Evolutionary conservation across 2,329 filamentous ascomycete genomes (phyloP).

Genomic region (Verticillium longisporum): DNA sequence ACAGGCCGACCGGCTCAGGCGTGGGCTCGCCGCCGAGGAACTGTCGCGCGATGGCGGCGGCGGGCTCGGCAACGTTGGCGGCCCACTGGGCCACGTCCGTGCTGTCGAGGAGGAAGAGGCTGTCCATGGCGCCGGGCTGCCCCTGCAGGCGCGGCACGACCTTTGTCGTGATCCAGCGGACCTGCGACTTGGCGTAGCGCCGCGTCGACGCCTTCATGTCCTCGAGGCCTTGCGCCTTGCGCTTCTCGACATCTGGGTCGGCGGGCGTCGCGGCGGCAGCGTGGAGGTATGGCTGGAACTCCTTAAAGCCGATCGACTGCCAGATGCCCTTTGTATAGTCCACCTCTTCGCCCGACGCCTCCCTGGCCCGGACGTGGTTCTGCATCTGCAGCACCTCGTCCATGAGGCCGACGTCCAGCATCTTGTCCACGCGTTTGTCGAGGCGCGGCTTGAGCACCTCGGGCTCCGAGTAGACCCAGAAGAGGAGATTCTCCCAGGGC

Average conservation of each 20-base stretch:
- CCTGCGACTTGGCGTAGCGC: constrained; percentile 80
- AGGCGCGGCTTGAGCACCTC: constrained; percentile 64
- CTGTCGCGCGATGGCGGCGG: constrained; percentile 49
- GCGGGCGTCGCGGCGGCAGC: constrained; percentile 26
- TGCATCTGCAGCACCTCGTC: constrained; percentile 41
- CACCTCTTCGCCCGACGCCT: constrained; percentile 41
- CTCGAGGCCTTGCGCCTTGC: constrained; percentile 58
- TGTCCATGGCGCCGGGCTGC: constrained; percentile 42
- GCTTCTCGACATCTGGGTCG: constrained; percentile 37
- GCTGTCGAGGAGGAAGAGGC: constrained; percentile 75
- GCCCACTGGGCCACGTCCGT: constrained; percentile 60
- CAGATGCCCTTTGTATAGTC: constrained; percentile 83
- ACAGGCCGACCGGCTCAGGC: constrained; percentile 42
- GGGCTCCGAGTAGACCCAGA: constrained; percentile 80
- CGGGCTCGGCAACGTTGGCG: constrained; percentile 57
- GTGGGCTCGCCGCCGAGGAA: constrained; percentile 57
- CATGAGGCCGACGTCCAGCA: constrained; percentile 56
- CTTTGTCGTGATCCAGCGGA: constrained; percentile 82
- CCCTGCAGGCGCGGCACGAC: constrained; percentile 62
- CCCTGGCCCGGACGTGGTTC: constrained; percentile 24
- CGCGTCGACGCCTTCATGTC: constrained; percentile 76
- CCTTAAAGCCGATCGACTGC: constrained; percentile 95
- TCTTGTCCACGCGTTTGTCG: constrained; percentile 72
- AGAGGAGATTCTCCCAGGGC: constrained; percentile 56
- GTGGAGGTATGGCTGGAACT: constrained; percentile 68